Evolutionary conservation across 2,329 filamentous ascomycete species (phyloP), one percentile per base, ranked within the genome.

Genomic region (Endothia cerciana): DNA sequence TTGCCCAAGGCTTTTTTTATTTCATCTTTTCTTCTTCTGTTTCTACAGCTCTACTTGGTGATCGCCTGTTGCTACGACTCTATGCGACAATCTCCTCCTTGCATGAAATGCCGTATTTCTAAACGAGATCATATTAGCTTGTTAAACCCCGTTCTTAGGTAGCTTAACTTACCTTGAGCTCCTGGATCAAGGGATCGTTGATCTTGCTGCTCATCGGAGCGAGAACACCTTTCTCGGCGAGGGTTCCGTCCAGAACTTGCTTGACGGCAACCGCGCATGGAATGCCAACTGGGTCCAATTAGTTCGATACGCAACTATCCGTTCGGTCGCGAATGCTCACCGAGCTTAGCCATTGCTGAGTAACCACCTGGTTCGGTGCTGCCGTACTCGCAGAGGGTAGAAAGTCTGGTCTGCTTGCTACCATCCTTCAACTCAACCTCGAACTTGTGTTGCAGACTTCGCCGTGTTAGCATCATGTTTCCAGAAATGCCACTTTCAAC

Each of bases 381-480:
- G 47, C 60, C 60, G 60, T 62, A 51, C 60, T 62, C 60, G 47
- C 19, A n/a, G n/a, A 62, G 60, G 28, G 60, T 62, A 11, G 60
- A 62, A 7, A 43, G 45, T n/a, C 60, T 15, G 28, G 60, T 62
- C 17, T 62, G 55, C 55, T 41, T 58, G 55, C 19, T 58, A 15
- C 60, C 60, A 13, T 62, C 60, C 28, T 47, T 40, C 25, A 51
- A 28, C 60, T 62, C 60, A 30, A 62, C 36, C 45, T 41, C 45
- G 38, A 62, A 62, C 60, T 62, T 62, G 60, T 62, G 60, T 38
- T 62, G 60, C 4, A 62, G 60, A 80, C 91, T 87, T 70, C 36
- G 95, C 91, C 70, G 95, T 82, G 78, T 97, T 93, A 66, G 93
- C 89, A 87, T 97, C 92, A 68, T 86, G 89, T 72, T 90, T 83